phyloP scores from a whole-genome alignment of 2,329 filamentous ascomycete species.

The Scorias spongiosa region DNA sequence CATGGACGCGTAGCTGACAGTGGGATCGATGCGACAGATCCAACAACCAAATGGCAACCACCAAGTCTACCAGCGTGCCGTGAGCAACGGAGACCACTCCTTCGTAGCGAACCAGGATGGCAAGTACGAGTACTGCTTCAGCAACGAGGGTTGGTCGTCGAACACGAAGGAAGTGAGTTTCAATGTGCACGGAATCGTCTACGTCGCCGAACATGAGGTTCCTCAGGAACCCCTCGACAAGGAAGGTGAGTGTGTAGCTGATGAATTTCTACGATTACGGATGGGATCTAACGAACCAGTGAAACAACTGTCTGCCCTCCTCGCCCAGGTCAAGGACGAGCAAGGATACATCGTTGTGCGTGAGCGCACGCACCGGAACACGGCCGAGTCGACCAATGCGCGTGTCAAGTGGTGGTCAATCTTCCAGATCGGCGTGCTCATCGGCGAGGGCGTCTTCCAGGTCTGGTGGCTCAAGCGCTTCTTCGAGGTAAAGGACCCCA shows the following conservation, averaged over 20 bases:
- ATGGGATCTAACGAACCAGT: constrained; percentile 48
- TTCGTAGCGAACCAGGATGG: constrained; percentile 78
- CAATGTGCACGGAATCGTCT: constrained; percentile 97
- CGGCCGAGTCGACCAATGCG: constrained; percentile 92
- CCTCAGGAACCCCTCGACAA: constrained; percentile 76
- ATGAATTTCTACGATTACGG: too few relatives aligned
- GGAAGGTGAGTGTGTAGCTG: constrained; percentile 48
- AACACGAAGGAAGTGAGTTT: constrained; percentile 97
- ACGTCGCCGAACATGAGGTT: constrained; percentile 76
- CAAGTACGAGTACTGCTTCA: constrained; percentile 93
- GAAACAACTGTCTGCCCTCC: constrained; percentile 64
- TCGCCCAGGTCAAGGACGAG: constrained; percentile 91
- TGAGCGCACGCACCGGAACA: constrained; percentile 94
- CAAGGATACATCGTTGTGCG: constrained; percentile 92
- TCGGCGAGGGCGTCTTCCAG: constrained; percentile 91
- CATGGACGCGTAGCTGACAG: too few relatives aligned
- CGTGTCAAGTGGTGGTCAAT: constrained; percentile 99
- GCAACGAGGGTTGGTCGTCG: constrained; percentile 94
- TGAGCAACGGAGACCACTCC: constrained; percentile 84
- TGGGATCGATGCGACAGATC: constrained; percentile 37
- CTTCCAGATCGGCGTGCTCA: constrained; percentile 78
- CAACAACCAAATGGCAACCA: constrained; percentile 61
- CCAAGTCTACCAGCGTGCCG: constrained; percentile 63
- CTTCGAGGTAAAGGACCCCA: constrained; percentile 23
- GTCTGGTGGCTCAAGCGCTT: constrained; percentile 99